Evolutionary conservation across 2,329 filamentous ascomycete genomes (phyloP).

Genomic region (Nothopassalora personata): DNA sequence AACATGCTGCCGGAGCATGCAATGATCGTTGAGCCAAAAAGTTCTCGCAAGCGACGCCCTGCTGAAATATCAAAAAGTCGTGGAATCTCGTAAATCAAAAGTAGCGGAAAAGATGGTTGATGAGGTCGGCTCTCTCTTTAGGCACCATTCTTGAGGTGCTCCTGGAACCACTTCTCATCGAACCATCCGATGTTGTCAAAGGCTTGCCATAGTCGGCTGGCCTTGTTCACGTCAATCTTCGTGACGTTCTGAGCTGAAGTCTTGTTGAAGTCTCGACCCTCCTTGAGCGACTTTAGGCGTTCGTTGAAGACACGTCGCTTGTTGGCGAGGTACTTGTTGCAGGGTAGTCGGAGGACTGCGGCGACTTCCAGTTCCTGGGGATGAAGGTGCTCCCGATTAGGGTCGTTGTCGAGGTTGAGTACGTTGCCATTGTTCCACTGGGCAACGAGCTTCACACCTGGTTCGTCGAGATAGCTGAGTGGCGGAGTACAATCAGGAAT

Average conservation of each 20-base stretch:
- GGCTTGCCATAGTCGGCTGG: constrained; percentile 83
- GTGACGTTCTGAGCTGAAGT: constrained; percentile 94
- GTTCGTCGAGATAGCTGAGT: constrained; percentile 19
- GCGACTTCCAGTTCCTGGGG: constrained; percentile 72
- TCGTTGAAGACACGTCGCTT: constrained; percentile 87
- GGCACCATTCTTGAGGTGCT: constrained; percentile 11
- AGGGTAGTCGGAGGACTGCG: constrained; percentile 73
- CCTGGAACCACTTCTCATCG: constrained; percentile 24
- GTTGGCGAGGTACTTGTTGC: constrained; percentile 83
- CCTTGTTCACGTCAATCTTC: constrained; percentile 98
- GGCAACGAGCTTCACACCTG: constrained; percentile 10
- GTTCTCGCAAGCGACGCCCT: constrained; percentile 1
- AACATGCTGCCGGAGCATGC: constrained; percentile 11
- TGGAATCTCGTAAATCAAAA: neutral
- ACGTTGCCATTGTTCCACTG: constrained; percentile 58
- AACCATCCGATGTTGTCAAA: constrained; percentile 58
- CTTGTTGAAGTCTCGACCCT: constrained; percentile 83
- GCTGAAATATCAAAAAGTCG: neutral
- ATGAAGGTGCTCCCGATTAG: constrained; percentile 65
- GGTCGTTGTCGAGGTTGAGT: constrained; percentile 69
- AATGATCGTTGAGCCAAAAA: constrained; percentile 1
- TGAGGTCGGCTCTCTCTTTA: neutral
- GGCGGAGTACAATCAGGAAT: constrained; percentile 27
- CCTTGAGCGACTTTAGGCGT: constrained; percentile 60
- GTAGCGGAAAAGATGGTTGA: neutral